These are phyloP conservation scores for Rhizopogon rudus DNA, from an alignment of 768 basidiomycete genomes.

Conservation along the genomic window DNA sequence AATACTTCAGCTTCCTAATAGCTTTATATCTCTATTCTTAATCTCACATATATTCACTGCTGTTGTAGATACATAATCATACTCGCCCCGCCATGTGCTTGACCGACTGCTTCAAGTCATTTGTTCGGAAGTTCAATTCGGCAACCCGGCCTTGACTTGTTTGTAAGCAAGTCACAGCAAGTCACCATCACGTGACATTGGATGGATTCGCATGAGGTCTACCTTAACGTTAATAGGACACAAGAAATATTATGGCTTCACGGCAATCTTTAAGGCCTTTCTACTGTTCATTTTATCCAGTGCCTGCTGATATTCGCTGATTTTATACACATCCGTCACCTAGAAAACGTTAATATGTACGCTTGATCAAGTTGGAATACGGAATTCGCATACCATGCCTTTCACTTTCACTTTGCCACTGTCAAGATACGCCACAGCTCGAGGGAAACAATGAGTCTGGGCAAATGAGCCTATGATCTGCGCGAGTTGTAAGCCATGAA, in stretches of 20 bases:
- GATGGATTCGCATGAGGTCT: no score
- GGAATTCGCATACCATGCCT: constrained; percentile 38
- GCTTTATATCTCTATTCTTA: no score
- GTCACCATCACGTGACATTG: no score
- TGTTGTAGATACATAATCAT: no score
- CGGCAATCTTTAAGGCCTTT: constrained; percentile 46
- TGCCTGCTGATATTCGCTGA: constrained; percentile 59
- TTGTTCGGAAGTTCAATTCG: no score
- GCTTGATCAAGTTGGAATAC: neutral
- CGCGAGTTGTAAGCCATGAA: neutral
- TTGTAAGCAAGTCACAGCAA: no score
- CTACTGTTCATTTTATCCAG: constrained; percentile 62
- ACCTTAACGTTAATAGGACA: no score
- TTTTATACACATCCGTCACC: constrained; percentile 53
- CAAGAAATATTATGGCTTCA: constrained; percentile 33
- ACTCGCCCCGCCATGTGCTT: no score
- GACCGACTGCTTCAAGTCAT: no score
- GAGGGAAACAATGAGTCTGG: constrained; percentile 55
- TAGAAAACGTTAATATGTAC: constrained; percentile 11
- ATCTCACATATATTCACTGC: no score
- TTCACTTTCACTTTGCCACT: constrained; percentile 45
- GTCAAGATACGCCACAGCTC: constrained; percentile 53
- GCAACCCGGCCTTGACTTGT: no score
- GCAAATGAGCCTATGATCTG: constrained; percentile 55
- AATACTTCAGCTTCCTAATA: no score